These are phyloP conservation scores for Alternaria sp. DNA, from an alignment of 2,329 filamentous ascomycete species.

Conservation along the genomic window DNA sequence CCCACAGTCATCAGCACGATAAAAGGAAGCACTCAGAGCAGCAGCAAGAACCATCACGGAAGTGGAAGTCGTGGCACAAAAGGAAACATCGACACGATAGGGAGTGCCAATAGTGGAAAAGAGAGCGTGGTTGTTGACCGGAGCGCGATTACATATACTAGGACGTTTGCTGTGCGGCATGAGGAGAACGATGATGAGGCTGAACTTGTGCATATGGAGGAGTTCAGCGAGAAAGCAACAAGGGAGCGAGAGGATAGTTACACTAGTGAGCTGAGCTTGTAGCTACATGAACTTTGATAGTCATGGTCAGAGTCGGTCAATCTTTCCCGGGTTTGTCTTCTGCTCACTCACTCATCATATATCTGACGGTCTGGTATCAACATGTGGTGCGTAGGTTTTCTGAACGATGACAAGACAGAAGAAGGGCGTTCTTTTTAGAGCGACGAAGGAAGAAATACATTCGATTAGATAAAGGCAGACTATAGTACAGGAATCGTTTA, in stretches of 20 bases:
- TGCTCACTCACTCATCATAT: no score
- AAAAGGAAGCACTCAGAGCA: conserved; percentile 1
- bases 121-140: not conserved
- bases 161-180: conserved; percentile 14
- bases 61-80: conserved; percentile 30
- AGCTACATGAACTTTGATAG: no score
- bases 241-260: not conserved
- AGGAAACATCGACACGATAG: conserved; percentile 16
- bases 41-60: conserved; percentile 10
- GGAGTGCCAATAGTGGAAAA: conserved; percentile 2
- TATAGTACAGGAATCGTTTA: no score
- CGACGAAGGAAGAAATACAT: no score
- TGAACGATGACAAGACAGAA: no score
- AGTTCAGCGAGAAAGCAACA: not conserved
- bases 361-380: no score
- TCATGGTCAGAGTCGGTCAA: no score
- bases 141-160: conserved; percentile 11
- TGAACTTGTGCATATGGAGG: not conserved
- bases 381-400: no score
- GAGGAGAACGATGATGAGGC: conserved; percentile 5
- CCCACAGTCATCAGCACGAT: conserved; percentile 46
- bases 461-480: no score
- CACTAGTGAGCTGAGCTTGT: not conserved
- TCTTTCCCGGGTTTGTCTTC: no score
- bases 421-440: no score